A percentile compares a stretch with the other conserved stretches of the same genome.
Evolutionary conservation across 1,284 basidiomycete genomes (phyloP).

Genomic region (Leccinum subspadiceum): DNA sequence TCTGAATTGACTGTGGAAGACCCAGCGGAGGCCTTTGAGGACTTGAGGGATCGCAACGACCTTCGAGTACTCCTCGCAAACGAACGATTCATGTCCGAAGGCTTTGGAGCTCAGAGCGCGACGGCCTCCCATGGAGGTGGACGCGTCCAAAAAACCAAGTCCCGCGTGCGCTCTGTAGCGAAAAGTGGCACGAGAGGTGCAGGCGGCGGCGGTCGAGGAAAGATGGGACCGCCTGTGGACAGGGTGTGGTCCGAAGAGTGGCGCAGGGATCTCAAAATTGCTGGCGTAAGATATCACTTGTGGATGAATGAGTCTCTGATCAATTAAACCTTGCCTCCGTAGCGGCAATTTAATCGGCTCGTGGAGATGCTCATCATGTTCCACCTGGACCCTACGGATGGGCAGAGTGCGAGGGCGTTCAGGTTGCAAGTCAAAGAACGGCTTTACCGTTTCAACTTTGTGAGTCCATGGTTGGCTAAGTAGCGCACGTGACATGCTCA

Average conservation of each 20-base stretch:
- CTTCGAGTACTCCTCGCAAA: conserved; percentile 75
- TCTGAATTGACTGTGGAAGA: conserved; percentile 96
- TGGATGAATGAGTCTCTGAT: neutral
- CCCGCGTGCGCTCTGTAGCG: conserved; percentile 40
- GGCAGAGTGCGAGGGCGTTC: conserved; percentile 59
- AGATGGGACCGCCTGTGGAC: conserved; percentile 75
- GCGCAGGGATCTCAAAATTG: conserved; percentile 85
- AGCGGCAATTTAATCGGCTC: conserved; percentile 92
- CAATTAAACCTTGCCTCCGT: conserved; percentile 2
- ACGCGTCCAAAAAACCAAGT: conserved; percentile 33
- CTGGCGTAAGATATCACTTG: conserved; percentile 55
- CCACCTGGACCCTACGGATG: conserved; percentile 66
- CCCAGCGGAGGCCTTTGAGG: conserved; percentile 94
- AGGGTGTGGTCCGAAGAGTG: conserved; percentile 79
- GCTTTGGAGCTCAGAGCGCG: conserved; percentile 36
- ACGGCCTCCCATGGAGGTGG: conserved; percentile 45
- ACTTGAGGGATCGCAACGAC: conserved; percentile 91
- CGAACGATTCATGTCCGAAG: conserved; percentile 65
- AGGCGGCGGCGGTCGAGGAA: conserved; percentile 46
- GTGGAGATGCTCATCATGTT: conserved; percentile 89
- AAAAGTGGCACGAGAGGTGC: conserved; percentile 27
- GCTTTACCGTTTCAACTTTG: conserved; percentile 92
- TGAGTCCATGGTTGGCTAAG: conserved; percentile 39
- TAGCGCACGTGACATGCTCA: conserved; percentile 2
- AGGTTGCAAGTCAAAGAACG: conserved; percentile 90